Conservation (phyloP, 1,284 basidiomycete genomes). For the Irpex sp. region DNA sequence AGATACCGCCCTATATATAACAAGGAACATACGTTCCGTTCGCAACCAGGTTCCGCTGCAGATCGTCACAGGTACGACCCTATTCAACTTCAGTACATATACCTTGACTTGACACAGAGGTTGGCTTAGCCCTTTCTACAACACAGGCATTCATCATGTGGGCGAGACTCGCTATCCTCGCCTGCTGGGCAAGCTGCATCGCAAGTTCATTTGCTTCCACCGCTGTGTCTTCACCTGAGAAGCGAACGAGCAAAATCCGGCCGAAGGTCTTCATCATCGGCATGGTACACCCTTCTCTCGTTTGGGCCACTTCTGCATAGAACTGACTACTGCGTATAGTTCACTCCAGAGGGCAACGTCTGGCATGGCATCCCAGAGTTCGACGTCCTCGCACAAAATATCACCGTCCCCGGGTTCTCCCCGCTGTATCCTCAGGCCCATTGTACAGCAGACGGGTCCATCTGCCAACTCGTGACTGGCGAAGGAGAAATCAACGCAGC, state of each 20-base stretch:
- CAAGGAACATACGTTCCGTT: no score
- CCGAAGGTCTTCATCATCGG: background rate
- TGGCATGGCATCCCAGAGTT: slow-evolving; percentile 24
- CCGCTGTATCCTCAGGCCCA: slow-evolving; percentile 39
- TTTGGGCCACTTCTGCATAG: background rate
- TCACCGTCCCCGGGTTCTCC: slow-evolving; percentile 36
- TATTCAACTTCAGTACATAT: no score
- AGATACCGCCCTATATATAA: no score
- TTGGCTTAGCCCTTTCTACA: background rate
- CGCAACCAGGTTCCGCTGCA: background rate
- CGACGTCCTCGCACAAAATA: slow-evolving; percentile 32
- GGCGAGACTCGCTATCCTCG: background rate
- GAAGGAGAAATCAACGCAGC: slow-evolving; percentile 48
- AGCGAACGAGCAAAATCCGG: background rate
- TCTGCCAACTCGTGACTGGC: slow-evolving; percentile 38
- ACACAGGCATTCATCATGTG: background rate
- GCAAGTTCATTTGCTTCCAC: background rate
- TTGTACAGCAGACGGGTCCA: slow-evolving; percentile 34
- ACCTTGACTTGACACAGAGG: background rate
- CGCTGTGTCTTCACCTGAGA: background rate
- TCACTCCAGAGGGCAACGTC: slow-evolving; percentile 10
- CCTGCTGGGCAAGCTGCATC: background rate
- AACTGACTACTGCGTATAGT: slow-evolving; percentile 5
- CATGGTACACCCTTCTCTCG: background rate
- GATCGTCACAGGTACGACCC: background rate